Evolutionary conservation across 495 filamentous ascomycete species (phyloP).

Genomic region (Lichenothelia convexa): DNA sequence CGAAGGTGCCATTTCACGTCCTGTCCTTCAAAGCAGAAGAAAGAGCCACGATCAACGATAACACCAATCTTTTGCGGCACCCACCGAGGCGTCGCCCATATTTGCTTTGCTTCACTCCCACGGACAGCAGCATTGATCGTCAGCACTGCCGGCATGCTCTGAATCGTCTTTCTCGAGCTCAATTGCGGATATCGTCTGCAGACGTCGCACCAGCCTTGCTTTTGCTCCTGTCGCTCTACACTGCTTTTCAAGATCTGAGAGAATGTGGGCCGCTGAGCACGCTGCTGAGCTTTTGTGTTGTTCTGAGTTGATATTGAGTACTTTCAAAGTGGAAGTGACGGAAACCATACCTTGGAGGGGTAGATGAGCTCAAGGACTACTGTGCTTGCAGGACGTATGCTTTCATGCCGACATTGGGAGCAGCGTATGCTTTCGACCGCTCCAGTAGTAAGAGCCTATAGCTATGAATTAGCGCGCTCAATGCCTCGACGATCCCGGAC

Average conservation of each 20-base stretch:
- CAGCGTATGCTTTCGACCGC: conserved; percentile 51
- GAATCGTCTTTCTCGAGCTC: conserved; percentile 58
- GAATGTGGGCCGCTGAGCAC: conserved; percentile 40
- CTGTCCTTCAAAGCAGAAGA: conserved; percentile 80
- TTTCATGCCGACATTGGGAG: conserved; percentile 65
- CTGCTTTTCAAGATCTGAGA: conserved; percentile 71
- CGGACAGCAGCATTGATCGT: conserved; percentile 66
- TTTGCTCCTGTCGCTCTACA: conserved; percentile 65
- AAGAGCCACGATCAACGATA: conserved; percentile 58
- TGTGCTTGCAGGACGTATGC: conserved; percentile 43
- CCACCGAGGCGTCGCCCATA: conserved; percentile 81
- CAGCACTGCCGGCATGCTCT: conserved; percentile 60
- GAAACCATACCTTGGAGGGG: conserved; percentile 38
- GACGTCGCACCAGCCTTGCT: conserved; percentile 74
- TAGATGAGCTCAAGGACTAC: conserved; percentile 76
- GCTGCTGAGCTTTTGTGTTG: conserved; percentile 9
- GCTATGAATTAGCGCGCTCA: no score
- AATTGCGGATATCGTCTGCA: conserved; percentile 77
- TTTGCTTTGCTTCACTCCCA: conserved; percentile 47
- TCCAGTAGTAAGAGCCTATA: conserved; percentile 32
- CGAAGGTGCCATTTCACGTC: conserved; percentile 54
- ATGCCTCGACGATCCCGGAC: neutral
- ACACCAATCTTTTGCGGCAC: conserved; percentile 84
- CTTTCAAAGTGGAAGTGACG: no score
- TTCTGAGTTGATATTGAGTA: no score